These are phyloP conservation scores for Monilinia laxa DNA, from an alignment of 2,329 filamentous ascomycete species.

Conservation along the genomic window DNA sequence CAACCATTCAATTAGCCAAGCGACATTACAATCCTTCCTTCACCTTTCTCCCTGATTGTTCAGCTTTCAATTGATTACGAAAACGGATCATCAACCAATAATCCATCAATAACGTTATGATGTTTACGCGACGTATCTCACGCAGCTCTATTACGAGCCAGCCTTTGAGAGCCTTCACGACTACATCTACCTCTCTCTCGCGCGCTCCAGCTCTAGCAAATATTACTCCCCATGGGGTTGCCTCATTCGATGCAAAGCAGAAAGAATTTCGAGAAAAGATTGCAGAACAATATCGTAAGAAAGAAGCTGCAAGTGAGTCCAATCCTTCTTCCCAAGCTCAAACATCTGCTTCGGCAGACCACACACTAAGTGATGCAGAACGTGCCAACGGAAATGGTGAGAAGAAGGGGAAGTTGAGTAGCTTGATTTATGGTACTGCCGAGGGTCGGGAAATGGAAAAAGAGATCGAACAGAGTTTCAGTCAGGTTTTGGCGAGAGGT, in stretches of 20 bases:
- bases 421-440: conserved; percentile 94
- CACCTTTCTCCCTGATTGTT: neutral
- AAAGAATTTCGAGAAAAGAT: conserved; percentile 83
- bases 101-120: conserved; percentile 23
- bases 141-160: conserved; percentile 37
- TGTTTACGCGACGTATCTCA: conserved; percentile 37
- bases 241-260: conserved; percentile 79
- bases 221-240: conserved; percentile 70
- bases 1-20: conserved; percentile 5
- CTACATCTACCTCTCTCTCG: conserved; percentile 47
- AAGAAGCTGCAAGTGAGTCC: conserved; percentile 76
- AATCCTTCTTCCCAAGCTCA: conserved; percentile 26
- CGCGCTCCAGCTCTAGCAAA: conserved; percentile 78
- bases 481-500: conserved; percentile 87
- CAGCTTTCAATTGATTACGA: neutral
- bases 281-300: conserved; percentile 70
- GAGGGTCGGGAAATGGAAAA: conserved; percentile 92
- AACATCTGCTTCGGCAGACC: conserved; percentile 45
- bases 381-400: conserved; percentile 61
- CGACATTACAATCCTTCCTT: neutral
- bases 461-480: conserved; percentile 95
- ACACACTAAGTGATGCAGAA: conserved; percentile 59
- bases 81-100: conserved; percentile 5
- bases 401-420: conserved; percentile 73
- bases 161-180: conserved; percentile 56